Base-by-base conservation (phyloP, 2,329 filamentous ascomycete species). In the Ophidiomyces ophidiicola region DNA sequence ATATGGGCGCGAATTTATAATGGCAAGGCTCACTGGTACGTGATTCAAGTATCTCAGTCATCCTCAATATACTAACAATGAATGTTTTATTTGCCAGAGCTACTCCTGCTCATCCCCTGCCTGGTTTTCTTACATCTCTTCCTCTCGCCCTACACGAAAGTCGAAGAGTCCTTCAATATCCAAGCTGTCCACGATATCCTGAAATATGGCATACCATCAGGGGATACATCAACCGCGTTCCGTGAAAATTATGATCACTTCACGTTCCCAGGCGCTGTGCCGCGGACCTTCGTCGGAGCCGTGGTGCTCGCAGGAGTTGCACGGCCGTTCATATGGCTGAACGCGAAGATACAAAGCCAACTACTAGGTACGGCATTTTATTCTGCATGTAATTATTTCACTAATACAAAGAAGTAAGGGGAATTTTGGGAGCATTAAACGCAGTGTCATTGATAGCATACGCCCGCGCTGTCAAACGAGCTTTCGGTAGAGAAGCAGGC, bases 111-210 rank as follows among this genome's bases (percentile, higher is more conserved):
- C 38, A 66, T 86, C 42, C 80, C 82, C 1, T 58, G 68, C 2
- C 56, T 79, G 23, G 68, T 83, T 50, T 57, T 82, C 43, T 40
- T 81, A 39, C 83, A 94, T 59, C 74, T 93, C 40, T 54, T 76
- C 45, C 57, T 77, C 17, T 76, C 87, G 7, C 90, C 90, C 1
- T 88, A 92, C 65, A 94, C 87, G 42, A 98, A 98, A 61, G 90
- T 98, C 44, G 90, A 98, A 60, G 90, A 98, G 62, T 96, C 88
- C 0, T 96, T 98, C 72, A 94, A 94, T 59, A 76, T 96, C 43
- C 90, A 98, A 60, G 90, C 90, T 4, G 74, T 78, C 2, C 90
- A 96, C 60, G 90, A 98, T 58, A 80, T 98, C 24, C 61, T 94
- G 44, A 72, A 74, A 25, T 85, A 90, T 57, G 86, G 86, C 17